Evolutionary conservation across 495 filamentous ascomycete species (phyloP).

Genomic region (Talaromyces liani): DNA sequence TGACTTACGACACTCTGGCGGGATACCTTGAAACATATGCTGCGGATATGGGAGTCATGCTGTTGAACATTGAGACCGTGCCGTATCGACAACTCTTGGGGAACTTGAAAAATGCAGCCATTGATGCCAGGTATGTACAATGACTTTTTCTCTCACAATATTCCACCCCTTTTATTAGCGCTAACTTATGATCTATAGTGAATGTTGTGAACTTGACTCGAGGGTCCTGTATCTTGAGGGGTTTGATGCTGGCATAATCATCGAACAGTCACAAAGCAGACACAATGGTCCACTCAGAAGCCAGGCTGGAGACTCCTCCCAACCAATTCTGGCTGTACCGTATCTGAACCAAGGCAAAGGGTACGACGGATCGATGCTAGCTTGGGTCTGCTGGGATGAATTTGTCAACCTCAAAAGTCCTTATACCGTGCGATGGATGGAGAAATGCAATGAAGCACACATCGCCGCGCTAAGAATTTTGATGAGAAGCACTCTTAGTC

Average conservation of each 20-base stretch:
- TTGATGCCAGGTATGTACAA: constrained; percentile 7
- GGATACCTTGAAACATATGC: constrained; percentile 18
- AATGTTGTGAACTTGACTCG: constrained; percentile 6
- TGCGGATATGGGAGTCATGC: constrained; percentile 19
- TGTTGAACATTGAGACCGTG: constrained; percentile 18
- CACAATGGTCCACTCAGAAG: constrained; percentile 4
- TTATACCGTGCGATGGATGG: constrained; percentile 20
- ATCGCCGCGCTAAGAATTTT: constrained; percentile 19
- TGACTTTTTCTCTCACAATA: not conserved
- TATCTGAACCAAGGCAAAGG: constrained; percentile 11
- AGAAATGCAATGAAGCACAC: constrained; percentile 21
- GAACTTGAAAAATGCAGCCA: constrained; percentile 6
- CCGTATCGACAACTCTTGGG: constrained; percentile 1
- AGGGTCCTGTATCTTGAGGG: constrained; percentile 6
- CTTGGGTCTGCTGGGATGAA: constrained; percentile 24
- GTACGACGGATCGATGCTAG: constrained; percentile 18
- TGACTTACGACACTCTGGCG: constrained; percentile 18
- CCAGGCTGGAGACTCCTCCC: not conserved
- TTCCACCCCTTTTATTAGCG: not conserved
- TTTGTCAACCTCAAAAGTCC: constrained; percentile 20
- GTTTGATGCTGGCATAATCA: constrained; percentile 8
- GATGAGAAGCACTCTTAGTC: constrained; percentile 14
- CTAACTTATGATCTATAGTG: not conserved
- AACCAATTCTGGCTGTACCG: constrained; percentile 6
- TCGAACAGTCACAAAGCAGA: constrained; percentile 5